phyloP scores from a whole-genome alignment of 352 stramenopile species.

The Phytophthora pistaciae region DNA sequence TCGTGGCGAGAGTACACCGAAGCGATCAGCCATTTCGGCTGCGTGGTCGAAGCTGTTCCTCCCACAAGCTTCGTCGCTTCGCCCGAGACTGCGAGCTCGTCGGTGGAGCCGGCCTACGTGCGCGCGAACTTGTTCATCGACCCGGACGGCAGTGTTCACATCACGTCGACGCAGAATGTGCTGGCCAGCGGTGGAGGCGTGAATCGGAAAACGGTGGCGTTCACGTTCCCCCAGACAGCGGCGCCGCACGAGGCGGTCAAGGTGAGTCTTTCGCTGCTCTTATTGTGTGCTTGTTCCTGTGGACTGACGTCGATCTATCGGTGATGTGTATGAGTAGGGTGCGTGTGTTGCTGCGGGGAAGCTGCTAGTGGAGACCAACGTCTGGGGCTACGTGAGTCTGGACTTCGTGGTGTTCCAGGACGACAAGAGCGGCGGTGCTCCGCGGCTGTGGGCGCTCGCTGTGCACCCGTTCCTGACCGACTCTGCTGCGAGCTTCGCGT shows the following conservation, averaged over 20 bases:
- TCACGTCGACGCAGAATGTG: conserved; percentile 78
- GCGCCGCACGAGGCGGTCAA: conserved; percentile 81
- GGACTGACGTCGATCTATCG: background rate
- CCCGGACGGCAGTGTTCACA: conserved; percentile 68
- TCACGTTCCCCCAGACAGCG: conserved; percentile 80
- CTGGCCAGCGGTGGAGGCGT: conserved; percentile 39
- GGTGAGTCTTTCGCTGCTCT: conserved; percentile 23
- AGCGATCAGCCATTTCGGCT: conserved; percentile 74
- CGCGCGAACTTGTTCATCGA: conserved; percentile 86
- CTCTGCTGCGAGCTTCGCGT: conserved; percentile 75
- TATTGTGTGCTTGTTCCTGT: background rate
- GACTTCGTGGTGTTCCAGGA: conserved; percentile 85
- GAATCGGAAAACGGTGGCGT: conserved; percentile 55
- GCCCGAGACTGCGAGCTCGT: conserved; percentile 1
- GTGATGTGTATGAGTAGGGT: conserved; percentile 23
- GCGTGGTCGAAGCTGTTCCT: conserved; percentile 83
- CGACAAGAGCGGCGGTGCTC: conserved; percentile 39
- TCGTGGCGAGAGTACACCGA: conserved; percentile 66
- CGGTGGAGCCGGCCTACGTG: conserved; percentile 46
- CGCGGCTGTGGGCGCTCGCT: conserved; percentile 78
- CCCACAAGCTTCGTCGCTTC: conserved; percentile 11
- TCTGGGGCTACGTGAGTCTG: conserved; percentile 88
- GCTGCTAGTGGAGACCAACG: conserved; percentile 32
- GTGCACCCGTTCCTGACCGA: conserved; percentile 84
- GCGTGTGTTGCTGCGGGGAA: conserved; percentile 29